Percentiles rank a stretch among this genome's conserved stretches.
phyloP scores from a whole-genome alignment of 345 rosid genomes.

The Jatropha curcas region DNA sequence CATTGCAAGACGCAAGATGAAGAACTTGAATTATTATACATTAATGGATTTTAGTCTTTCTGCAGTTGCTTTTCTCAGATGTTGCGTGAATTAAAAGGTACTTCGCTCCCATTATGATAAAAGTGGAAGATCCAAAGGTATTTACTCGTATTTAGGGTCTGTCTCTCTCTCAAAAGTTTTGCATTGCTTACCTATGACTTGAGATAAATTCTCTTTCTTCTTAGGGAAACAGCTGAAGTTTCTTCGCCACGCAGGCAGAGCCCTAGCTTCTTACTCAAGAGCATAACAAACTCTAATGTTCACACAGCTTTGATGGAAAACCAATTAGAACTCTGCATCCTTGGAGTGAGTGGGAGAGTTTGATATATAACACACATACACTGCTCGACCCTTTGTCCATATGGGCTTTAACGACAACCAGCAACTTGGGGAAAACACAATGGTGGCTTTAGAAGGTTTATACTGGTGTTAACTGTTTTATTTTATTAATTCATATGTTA shows the following conservation, averaged over 20 bases:
- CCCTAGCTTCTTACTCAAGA: constrained; percentile 29
- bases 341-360: no score
- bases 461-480: no score
- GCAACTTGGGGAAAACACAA: no score
- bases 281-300: constrained; percentile 24
- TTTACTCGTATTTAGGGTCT: not conserved
- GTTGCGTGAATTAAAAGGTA: constrained; percentile 21
- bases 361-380: no score
- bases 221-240: constrained; percentile 36
- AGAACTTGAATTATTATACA: not conserved
- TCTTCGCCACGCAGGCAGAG: constrained; percentile 20
- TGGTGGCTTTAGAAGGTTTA: no score
- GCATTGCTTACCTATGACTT: not conserved
- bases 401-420: no score
- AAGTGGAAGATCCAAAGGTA: constrained; percentile 39
- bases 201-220: not conserved
- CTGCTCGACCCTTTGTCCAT: no score
- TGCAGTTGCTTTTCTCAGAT: constrained; percentile 31
- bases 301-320: constrained; percentile 34
- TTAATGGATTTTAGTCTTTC: not conserved
- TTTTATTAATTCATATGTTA: no score
- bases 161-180: not conserved
- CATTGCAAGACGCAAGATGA: not conserved
- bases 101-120: constrained; percentile 21
- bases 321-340: constrained; percentile 29